Percentiles rank a stretch among this genome's conserved stretches.
Conservation (phyloP, 1,284 basidiomycete genomes). For the Grifola frondosa region DNA sequence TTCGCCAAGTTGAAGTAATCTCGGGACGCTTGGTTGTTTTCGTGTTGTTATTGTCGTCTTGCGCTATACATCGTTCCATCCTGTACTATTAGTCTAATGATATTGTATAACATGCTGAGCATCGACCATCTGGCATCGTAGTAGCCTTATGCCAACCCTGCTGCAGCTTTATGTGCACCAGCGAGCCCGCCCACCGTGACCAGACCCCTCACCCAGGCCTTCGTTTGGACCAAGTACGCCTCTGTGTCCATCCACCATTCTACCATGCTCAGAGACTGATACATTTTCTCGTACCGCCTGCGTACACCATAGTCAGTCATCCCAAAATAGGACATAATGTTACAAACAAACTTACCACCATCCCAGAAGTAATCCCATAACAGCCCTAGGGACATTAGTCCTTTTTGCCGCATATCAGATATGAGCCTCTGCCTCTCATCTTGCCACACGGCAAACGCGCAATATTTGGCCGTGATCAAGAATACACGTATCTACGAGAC, state of each 20-base stretch:
- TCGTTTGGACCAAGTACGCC: conserved; percentile 57
- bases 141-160: conserved; percentile 49
- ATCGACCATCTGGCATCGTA: neutral
- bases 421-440: conserved; percentile 66
- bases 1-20: conserved; percentile 44
- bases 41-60: too few species aligned
- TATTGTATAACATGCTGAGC: conserved; percentile 8
- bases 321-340: conserved; percentile 4
- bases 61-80: conserved; percentile 4
- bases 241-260: conserved; percentile 70
- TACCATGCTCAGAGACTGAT: conserved; percentile 48
- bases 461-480: conserved; percentile 90
- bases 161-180: conserved; percentile 68
- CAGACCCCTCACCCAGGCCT: conserved; percentile 69
- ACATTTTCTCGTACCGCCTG: conserved; percentile 60
- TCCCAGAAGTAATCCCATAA: conserved; percentile 52
- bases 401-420: conserved; percentile 46
- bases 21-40: conserved; percentile 5
- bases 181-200: conserved; percentile 49
- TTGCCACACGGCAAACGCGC: conserved; percentile 81
- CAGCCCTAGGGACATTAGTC: conserved; percentile 52
- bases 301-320: conserved; percentile 7
- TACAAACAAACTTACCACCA: conserved; percentile 57
- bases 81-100: conserved; percentile 12
- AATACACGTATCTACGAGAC: conserved; percentile 73